Evolutionary conservation across 352 stramenopile species (phyloP), one percentile per base, ranked within the genome.

Genomic region (Globisporangium polare): DNA sequence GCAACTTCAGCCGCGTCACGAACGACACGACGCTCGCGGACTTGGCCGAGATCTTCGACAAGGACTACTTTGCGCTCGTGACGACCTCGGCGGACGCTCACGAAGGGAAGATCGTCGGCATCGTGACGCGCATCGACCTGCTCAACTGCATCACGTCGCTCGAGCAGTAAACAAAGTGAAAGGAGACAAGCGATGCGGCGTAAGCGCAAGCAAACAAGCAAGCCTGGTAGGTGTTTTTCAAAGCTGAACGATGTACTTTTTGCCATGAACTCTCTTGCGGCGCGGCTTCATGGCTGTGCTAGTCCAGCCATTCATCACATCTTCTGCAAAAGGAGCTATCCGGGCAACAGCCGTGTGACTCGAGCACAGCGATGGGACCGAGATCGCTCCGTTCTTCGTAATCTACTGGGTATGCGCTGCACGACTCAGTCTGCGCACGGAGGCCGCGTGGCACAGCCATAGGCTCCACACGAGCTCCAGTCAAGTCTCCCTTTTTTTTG

Each of bases 81-180:
- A 86, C 97, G 33, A 96, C 88, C 37, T 47, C 22, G 15, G 13
- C 10, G 17, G 37, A 59, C 18, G 37, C 9, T 9, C 53, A 59
- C 13, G 91, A 97, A 63, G 94, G 98, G 74, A 83, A 95, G 65
- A 96, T 99, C 65, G 96, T 95, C 64, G 95, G 94, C 10, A 96
- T 99, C 60, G 95, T 98, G 58, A 98, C 93, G 49, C 80, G 96
- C 27, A 98, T 99, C 67, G 96, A 99, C 74, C 77, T 99, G 62
- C 80, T 99, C 61, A 97, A 96, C 55, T 98, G 94, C 74, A 97
- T 98, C 72, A 94, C 89, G 62, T 59, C 53, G 24, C 49, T 41
- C 9, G 49, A 55, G 27, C 49, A 55, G 17, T 55, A 55, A 35
- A 5, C 7, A 41, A n/a, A 26, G 22, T 22, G 20, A 42, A 17